Base-by-base conservation (phyloP, 2,329 filamentous ascomycete genomes). In the Pezicula carpinea region DNA sequence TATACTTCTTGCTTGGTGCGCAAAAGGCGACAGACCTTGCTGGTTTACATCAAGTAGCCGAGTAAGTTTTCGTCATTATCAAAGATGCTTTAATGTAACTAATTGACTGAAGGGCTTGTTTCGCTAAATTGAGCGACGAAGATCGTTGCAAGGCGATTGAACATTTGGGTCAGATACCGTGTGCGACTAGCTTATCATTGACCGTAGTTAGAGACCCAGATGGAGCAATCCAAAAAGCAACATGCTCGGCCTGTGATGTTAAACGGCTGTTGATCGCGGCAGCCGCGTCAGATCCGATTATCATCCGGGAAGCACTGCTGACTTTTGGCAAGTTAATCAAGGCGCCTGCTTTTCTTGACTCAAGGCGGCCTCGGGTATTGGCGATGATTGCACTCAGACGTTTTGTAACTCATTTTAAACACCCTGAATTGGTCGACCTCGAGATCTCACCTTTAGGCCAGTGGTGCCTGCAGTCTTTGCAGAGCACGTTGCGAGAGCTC, bases 401-500 rank as follows among this genome's bases (percentile, higher is more conserved):
- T 39, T 69, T 93, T 34, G 73, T 87, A 21, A 73, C 77, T 40
- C 89, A 95, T 64, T 82, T 81, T 4, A 69, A 72, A 14, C 74
- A 80, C 44, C 53, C 70, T 0, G 71, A 74, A 3, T 71, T 87
- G 44, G 68, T 92, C 23, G 80, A 87, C 53, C 69, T 96, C 2
- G 79, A 83, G 49, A 72, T 69, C 1, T 90, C 88, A 7, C 64
- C 69, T 1, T 69, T 89, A 34, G 90, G 88, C 0, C 83, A 91
- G 59, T 92, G 88, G 79, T 91, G 89, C 60, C 69, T 96, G 4
- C 80, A 85, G 55, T 89, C 86, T 0, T 71, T 97, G 33, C 83
- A 85, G 53, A 95, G 91, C 65, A 95, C 91, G 1, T 66, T 89
- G 17, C 80, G 92, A 60, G 93, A 97, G 63, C 71, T 97, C 22